phyloP scores from a whole-genome alignment of 2,329 filamentous ascomycete genomes.

The Dothistroma septosporum region DNA sequence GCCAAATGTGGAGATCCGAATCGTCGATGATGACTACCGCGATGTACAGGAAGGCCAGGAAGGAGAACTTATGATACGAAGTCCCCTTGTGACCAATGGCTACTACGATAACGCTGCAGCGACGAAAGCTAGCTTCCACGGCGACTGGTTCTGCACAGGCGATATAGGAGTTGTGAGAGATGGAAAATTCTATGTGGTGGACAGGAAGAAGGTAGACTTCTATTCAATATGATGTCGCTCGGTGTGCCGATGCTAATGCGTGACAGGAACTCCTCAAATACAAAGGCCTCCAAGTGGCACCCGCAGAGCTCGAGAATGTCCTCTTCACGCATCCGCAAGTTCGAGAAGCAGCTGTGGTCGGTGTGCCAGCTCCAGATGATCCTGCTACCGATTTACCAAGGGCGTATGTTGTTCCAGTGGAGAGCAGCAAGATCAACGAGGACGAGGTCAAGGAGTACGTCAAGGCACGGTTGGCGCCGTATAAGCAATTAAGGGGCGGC shows the following conservation, averaged over 20 bases:
- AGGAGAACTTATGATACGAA: slow-evolving; percentile 23
- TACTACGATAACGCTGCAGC: slow-evolving; percentile 71
- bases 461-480: slow-evolving; percentile 41
- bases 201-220: slow-evolving; percentile 51
- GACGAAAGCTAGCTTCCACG: slow-evolving; percentile 65
- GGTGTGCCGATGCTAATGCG: background rate
- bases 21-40: slow-evolving; percentile 42
- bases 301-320: slow-evolving; percentile 46
- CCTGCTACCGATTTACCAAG: slow-evolving; percentile 44
- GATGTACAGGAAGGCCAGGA: slow-evolving; percentile 39
- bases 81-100: slow-evolving; percentile 51
- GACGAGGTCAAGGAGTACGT: slow-evolving; percentile 40
- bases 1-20: slow-evolving; percentile 39
- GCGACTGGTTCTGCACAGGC: slow-evolving; percentile 85
- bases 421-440: slow-evolving; percentile 30
- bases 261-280: slow-evolving; percentile 61
- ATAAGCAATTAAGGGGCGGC: slow-evolving; percentile 45
- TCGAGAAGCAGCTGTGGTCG: slow-evolving; percentile 44
- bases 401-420: slow-evolving; percentile 41
- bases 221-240: background rate
- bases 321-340: slow-evolving; percentile 41
- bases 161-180: slow-evolving; percentile 75
- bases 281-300: slow-evolving; percentile 44
- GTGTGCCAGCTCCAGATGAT: slow-evolving; percentile 43
- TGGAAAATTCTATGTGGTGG: slow-evolving; percentile 86